phyloP scores from a whole-genome alignment of 2,329 filamentous ascomycete genomes.

The Colletotrichum eleusines region DNA sequence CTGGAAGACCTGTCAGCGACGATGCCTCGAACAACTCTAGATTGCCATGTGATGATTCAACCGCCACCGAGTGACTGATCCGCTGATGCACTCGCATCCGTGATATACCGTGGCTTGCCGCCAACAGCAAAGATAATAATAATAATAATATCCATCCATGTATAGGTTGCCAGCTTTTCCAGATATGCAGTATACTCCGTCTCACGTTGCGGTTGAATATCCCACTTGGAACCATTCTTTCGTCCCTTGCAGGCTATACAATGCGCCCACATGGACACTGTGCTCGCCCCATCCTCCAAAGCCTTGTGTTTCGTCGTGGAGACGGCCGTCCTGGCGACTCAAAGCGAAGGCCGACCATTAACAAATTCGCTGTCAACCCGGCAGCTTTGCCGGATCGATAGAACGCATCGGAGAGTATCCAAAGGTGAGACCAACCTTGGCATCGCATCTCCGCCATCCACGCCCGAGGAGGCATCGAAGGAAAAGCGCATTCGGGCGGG shows the following conservation, averaged over 20 bases:
- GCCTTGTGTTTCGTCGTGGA: slow-evolving; percentile 1
- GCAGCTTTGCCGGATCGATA: slow-evolving; percentile 8
- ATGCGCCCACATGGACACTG: slow-evolving; percentile 23
- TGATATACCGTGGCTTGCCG: slow-evolving; percentile 27
- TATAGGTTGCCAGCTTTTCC: background rate
- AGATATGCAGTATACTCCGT: background rate
- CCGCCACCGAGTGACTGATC: slow-evolving; percentile 30
- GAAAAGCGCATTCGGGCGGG: slow-evolving; percentile 78
- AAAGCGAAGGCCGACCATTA: background rate
- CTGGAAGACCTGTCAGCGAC: slow-evolving; percentile 34
- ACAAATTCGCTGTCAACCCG: background rate
- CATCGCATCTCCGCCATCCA: slow-evolving; percentile 67
- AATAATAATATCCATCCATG: background rate
- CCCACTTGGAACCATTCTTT: slow-evolving; percentile 7
- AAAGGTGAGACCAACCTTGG: slow-evolving; percentile 69
- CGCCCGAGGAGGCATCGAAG: slow-evolving; percentile 76
- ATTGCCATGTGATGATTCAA: slow-evolving; percentile 37
- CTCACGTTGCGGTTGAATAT: background rate
- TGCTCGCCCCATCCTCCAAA: background rate
- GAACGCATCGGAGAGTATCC: slow-evolving; percentile 2
- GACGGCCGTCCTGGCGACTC: slow-evolving; percentile 7
- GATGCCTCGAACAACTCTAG: slow-evolving; percentile 27
- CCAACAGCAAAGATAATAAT: background rate
- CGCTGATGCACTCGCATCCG: slow-evolving; percentile 33
- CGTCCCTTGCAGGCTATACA: background rate